phyloP scores from a whole-genome alignment of 2,329 filamentous ascomycete species.

The Camptophora hylomeconis region DNA sequence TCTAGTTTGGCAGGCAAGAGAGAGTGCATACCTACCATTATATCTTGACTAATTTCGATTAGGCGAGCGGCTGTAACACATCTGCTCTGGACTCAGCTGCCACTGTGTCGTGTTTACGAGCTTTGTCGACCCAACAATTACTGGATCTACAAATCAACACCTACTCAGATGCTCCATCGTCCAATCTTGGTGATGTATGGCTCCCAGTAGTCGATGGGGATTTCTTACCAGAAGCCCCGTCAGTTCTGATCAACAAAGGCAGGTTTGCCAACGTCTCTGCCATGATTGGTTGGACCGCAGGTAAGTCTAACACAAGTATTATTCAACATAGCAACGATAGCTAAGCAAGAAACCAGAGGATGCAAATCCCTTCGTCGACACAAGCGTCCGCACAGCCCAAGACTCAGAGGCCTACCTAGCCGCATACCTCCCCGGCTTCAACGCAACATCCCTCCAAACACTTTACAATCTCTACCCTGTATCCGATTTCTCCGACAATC shows the following conservation, averaged over 20 bases:
- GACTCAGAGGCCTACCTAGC: constrained; percentile 1
- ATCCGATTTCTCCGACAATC: constrained; percentile 28
- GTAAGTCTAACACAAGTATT: too few relatives aligned
- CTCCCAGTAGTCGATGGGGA: constrained; percentile 36
- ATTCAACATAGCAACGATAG: too few relatives aligned
- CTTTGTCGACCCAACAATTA: constrained; percentile 29
- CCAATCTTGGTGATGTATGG: constrained; percentile 5
- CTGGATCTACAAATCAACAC: constrained; percentile 33
- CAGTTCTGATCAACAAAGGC: constrained; percentile 27
- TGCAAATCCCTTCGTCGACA: not conserved
- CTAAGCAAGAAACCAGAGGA: too few relatives aligned
- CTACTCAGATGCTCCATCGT: constrained; percentile 21
- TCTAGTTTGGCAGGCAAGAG: constrained; percentile 8
- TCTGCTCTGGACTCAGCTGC: constrained; percentile 28
- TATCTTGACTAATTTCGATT: constrained; percentile 21
- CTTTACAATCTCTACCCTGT: constrained; percentile 2
- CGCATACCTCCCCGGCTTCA: constrained; percentile 1
- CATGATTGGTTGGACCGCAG: constrained; percentile 6
- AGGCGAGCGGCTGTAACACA: constrained; percentile 31
- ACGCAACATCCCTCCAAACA: not conserved
- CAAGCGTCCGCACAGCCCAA: constrained; percentile 1
- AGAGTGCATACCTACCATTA: not conserved
- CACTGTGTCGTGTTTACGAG: constrained; percentile 36
- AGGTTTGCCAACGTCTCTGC: constrained; percentile 27
- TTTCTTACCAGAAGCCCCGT: constrained; percentile 34